A percentile compares a stretch with the other conserved stretches of the same genome.
phyloP scores from a whole-genome alignment of 768 basidiomycete genomes.

The Xerocomus brunneocitrinus region DNA sequence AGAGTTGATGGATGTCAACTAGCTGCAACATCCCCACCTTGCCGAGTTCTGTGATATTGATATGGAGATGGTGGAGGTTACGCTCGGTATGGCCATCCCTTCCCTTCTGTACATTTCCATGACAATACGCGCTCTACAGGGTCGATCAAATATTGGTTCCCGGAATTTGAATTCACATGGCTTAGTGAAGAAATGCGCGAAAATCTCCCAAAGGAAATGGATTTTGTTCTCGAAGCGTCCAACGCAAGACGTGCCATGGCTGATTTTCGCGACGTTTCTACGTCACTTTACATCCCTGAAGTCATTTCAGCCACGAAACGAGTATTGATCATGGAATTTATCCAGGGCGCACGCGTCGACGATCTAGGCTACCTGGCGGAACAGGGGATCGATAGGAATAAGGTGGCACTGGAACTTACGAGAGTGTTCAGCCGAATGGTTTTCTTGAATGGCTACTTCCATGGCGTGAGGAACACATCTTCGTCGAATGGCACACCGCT shows the following conservation, averaged over 20 bases:
- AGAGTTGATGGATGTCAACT: conserved; percentile 7
- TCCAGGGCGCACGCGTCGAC: conserved; percentile 84
- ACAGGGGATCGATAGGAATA: conserved; percentile 86
- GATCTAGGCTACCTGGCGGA: conserved; percentile 79
- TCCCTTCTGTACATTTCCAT: neutral
- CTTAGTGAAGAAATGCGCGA: conserved; percentile 91
- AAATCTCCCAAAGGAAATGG: conserved; percentile 90
- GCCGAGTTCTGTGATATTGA: conserved; percentile 91
- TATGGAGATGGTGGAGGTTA: conserved; percentile 77
- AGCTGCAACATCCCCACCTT: conserved; percentile 91
- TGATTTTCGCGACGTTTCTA: conserved; percentile 67
- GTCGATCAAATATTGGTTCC: conserved; percentile 90
- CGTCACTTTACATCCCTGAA: conserved; percentile 84
- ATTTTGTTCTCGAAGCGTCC: conserved; percentile 84
- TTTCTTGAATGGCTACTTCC: conserved; percentile 89
- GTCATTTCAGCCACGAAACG: conserved; percentile 79
- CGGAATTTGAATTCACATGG: conserved; percentile 95
- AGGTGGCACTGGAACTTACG: conserved; percentile 85
- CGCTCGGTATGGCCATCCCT: conserved; percentile 45
- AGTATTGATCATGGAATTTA: conserved; percentile 93
- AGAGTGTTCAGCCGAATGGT: conserved; percentile 95
- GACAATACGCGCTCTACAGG: conserved; percentile 33
- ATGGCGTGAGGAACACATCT: conserved; percentile 52
- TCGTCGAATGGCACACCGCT: conserved; percentile 6
- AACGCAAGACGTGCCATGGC: conserved; percentile 70